Conservation (phyloP, 768 basidiomycete genomes). For the Pisolithus microcarpus region DNA sequence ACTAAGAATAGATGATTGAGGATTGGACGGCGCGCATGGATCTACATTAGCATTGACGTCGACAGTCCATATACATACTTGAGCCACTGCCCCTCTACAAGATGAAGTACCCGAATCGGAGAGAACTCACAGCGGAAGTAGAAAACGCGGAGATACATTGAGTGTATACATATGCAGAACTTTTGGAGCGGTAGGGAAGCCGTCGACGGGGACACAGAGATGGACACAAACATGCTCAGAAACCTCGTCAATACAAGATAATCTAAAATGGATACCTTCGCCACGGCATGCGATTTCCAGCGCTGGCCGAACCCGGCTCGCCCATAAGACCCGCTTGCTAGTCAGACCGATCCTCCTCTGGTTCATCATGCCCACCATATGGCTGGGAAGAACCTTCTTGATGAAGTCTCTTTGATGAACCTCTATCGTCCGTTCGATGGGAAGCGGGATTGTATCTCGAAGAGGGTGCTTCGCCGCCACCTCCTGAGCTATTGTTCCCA, state of each 20-base stretch:
- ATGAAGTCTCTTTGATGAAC: conserved; percentile 49
- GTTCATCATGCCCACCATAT: conserved; percentile 24
- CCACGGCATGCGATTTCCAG: conserved; percentile 16
- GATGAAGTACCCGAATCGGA: background rate
- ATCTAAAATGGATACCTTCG: conserved; percentile 23
- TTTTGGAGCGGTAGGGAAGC: conserved; percentile 1
- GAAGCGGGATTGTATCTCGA: conserved; percentile 29
- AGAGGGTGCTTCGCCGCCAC: conserved; percentile 19
- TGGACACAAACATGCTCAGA: background rate
- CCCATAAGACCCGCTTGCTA: conserved; percentile 10
- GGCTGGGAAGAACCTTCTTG: conserved; percentile 31
- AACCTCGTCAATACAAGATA: conserved; percentile 28
- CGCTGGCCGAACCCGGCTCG: background rate
- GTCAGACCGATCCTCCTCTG: conserved; percentile 26
- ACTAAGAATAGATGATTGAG: conserved; percentile 19
- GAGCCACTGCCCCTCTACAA: background rate
- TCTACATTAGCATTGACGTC: conserved; percentile 20
- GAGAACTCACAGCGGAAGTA: conserved; percentile 5
- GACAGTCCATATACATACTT: background rate
- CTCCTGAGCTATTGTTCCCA: conserved; percentile 21
- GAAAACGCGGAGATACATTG: conserved; percentile 12
- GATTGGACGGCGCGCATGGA: conserved; percentile 11
- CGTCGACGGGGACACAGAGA: background rate
- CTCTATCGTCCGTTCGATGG: conserved; percentile 43
- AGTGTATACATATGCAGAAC: conserved; percentile 14